Conservation (phyloP, 2,329 filamentous ascomycete genomes). For the Trichoderma aggressivum region DNA sequence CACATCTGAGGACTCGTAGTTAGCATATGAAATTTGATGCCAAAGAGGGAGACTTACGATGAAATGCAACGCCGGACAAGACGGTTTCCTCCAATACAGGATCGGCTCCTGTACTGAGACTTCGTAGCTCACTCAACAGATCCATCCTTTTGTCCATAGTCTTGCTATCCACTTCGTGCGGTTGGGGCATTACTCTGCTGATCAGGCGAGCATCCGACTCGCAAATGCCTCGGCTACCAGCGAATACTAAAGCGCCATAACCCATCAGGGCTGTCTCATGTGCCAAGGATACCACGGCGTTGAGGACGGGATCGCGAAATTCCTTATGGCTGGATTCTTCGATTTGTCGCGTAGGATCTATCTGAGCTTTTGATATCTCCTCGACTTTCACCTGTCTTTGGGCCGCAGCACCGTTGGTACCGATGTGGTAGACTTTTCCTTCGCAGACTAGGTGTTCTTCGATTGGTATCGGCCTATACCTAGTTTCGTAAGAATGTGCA, state of each 20-base stretch:
- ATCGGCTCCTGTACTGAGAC: conserved; percentile 64
- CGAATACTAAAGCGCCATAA: conserved; percentile 71
- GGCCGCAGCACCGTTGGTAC: conserved; percentile 52
- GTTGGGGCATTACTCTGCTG: conserved; percentile 59
- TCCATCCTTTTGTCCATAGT: conserved; percentile 60
- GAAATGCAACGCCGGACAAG: conserved; percentile 67
- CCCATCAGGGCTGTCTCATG: conserved; percentile 65
- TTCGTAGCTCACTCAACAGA: conserved; percentile 63
- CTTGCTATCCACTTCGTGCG: conserved; percentile 42
- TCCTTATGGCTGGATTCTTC: conserved; percentile 57
- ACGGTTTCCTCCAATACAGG: conserved; percentile 62
- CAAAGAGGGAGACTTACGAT: conserved; percentile 50
- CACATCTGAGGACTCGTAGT: conserved; percentile 34
- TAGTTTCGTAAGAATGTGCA: conserved; percentile 69
- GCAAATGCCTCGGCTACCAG: conserved; percentile 63
- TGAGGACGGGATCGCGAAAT: conserved; percentile 61
- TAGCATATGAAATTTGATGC: not conserved
- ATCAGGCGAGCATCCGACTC: conserved; percentile 68
- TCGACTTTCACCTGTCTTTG: conserved; percentile 50
- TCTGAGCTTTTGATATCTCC: conserved; percentile 34
- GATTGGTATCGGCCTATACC: conserved; percentile 71
- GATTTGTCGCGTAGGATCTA: conserved; percentile 47
- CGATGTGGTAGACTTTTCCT: conserved; percentile 61
- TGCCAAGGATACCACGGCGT: conserved; percentile 67
- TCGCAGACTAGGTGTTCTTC: conserved; percentile 73